phyloP scores from a whole-genome alignment of 2,329 filamentous ascomycete genomes.

The Seiridium unicorne region DNA sequence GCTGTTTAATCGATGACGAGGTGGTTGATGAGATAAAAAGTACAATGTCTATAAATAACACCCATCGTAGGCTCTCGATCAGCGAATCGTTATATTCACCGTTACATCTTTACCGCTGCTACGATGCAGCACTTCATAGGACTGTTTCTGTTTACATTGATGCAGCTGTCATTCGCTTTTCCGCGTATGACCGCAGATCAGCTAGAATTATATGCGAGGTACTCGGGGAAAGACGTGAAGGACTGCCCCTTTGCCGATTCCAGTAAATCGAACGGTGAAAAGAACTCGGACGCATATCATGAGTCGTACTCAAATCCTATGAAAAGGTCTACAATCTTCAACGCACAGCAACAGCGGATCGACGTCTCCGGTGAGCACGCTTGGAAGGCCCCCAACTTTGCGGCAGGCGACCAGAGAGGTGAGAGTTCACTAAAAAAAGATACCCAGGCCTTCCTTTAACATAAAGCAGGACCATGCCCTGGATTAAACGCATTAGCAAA shows the following conservation, averaged over 20 bases:
- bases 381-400: background rate
- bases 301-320: background rate
- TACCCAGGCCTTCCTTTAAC: background rate
- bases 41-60: too few relatives aligned
- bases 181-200: background rate
- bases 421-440: background rate
- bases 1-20: too few relatives aligned
- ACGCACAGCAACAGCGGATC: background rate
- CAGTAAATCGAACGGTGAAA: background rate
- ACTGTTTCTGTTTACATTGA: background rate
- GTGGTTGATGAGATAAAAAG: too few relatives aligned
- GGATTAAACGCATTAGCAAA: slow-evolving; percentile 10
- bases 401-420: slow-evolving; percentile 24
- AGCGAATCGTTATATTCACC: too few relatives aligned
- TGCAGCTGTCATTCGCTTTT: background rate
- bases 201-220: background rate
- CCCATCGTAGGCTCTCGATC: too few relatives aligned
- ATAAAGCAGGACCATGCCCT: slow-evolving; percentile 5
- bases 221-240: background rate
- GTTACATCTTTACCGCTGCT: too few relatives aligned
- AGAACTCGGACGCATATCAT: too few relatives aligned
- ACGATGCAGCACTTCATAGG: background rate
- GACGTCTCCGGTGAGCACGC: background rate
- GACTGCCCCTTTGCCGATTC: background rate
- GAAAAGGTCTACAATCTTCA: background rate